Percentiles rank a stretch among this genome's conserved stretches.
Conservation (phyloP, 495 filamentous ascomycete genomes). For the Penicillium ochrochloron region DNA sequence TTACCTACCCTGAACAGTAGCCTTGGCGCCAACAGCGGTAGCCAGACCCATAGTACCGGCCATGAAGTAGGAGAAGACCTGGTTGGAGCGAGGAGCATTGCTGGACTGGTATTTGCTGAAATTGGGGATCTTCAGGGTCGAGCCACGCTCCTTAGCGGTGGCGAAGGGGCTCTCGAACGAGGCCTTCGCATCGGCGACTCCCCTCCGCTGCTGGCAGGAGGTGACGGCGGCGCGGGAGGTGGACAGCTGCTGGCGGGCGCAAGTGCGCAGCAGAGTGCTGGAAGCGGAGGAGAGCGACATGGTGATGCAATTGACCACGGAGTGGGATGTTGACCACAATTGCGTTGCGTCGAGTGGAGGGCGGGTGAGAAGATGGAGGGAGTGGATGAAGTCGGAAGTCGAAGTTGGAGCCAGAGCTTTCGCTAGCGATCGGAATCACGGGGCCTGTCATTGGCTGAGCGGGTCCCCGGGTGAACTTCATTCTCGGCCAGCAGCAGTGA, state of each 20-base stretch:
- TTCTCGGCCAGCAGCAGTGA: conserved; percentile 11
- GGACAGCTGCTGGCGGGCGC: conserved; percentile 54
- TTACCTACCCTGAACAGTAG: conserved; percentile 88
- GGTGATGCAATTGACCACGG: conserved; percentile 46
- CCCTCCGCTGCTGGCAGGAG: conserved; percentile 55
- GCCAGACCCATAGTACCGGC: conserved; percentile 92
- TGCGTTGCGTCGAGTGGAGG: conserved; percentile 36
- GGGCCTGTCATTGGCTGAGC: conserved; percentile 47
- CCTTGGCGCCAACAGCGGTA: conserved; percentile 91
- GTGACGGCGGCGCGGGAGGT: conserved; percentile 51
- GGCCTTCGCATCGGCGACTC: conserved; percentile 52
- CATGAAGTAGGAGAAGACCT: conserved; percentile 97
- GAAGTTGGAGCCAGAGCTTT: conserved; percentile 52
- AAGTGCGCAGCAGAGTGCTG: conserved; percentile 53
- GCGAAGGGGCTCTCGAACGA: conserved; percentile 58
- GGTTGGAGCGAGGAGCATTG: conserved; percentile 65
- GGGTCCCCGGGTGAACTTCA: conserved; percentile 28
- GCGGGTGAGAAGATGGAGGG: conserved; percentile 31
- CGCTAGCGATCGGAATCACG: conserved; percentile 55
- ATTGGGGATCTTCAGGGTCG: conserved; percentile 78
- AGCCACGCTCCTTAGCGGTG: conserved; percentile 41
- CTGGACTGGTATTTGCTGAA: conserved; percentile 86
- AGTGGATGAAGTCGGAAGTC: conserved; percentile 50
- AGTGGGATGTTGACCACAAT: conserved; percentile 37
- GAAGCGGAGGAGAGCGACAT: conserved; percentile 56